Conservation (phyloP, 176 grass and related monocot species). For the Avena eriantha region DNA sequence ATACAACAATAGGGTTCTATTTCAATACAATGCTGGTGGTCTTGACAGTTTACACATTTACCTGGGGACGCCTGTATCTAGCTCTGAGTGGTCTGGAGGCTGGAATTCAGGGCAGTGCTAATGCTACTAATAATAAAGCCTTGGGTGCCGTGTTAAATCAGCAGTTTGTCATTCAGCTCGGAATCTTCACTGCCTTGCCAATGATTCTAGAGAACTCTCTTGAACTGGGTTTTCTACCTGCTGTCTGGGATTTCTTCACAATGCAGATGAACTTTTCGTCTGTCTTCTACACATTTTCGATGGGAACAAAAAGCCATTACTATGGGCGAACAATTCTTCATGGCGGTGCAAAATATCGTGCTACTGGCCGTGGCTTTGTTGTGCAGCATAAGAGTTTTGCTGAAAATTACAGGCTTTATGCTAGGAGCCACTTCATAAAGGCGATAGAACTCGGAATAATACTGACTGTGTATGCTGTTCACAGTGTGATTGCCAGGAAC, state of each 20-base stretch:
- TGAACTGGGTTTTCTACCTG: conserved; percentile 86
- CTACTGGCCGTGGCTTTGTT: conserved; percentile 98
- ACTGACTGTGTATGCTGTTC: conserved; percentile 85
- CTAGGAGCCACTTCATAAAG: conserved; percentile 97
- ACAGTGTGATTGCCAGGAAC: conserved; percentile 82
- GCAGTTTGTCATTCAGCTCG: conserved; percentile 94
- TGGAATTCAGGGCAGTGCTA: conserved; percentile 76
- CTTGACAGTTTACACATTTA: conserved; percentile 91
- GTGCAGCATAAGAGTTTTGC: conserved; percentile 93
- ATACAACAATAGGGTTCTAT: conserved; percentile 97
- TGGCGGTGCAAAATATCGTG: conserved; percentile 93
- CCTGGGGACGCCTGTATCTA: conserved; percentile 95
- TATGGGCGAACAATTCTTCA: conserved; percentile 98
- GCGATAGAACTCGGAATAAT: conserved; percentile 94
- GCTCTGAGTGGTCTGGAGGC: conserved; percentile 90
- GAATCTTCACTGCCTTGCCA: conserved; percentile 89
- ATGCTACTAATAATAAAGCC: conserved; percentile 81
- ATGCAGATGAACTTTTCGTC: conserved; percentile 95
- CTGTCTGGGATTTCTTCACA: conserved; percentile 93
- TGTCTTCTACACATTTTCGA: conserved; percentile 96
- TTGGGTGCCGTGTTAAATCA: conserved; percentile 84
- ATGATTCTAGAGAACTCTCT: conserved; percentile 96
- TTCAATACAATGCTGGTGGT: conserved; percentile 99
- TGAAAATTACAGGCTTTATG: conserved; percentile 97
- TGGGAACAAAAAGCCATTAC: conserved; percentile 96